Evolutionary conservation across 1,284 basidiomycete genomes (phyloP).

Genomic region (Malassezia pachydermatis): DNA sequence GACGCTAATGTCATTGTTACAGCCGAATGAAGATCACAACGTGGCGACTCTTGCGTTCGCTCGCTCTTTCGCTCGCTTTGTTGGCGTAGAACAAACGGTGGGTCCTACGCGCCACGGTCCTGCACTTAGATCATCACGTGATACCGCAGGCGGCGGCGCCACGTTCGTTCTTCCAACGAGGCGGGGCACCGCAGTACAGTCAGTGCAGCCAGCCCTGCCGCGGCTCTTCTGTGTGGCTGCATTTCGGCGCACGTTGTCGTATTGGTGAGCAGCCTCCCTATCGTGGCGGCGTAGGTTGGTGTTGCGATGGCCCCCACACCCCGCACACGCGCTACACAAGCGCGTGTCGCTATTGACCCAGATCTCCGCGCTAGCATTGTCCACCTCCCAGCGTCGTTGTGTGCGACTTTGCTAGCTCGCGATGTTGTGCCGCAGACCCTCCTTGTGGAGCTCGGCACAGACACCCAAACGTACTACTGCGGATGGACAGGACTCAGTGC

Average conservation of each 20-base stretch:
- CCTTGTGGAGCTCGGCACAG: conserved; percentile 34
- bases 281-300: too few relatives aligned
- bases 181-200: not conserved
- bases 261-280: too few relatives aligned
- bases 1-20: conserved; percentile 16
- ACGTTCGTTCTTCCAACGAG: too few relatives aligned
- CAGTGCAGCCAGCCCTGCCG: not conserved
- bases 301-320: not conserved
- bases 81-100: too few relatives aligned
- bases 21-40: not conserved
- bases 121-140: too few relatives aligned
- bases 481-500: conserved; percentile 44
- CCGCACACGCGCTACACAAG: conserved; percentile 9
- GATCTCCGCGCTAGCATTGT: conserved; percentile 39
- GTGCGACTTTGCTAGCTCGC: conserved; percentile 38
- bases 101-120: too few relatives aligned
- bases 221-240: too few relatives aligned
- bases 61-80: too few relatives aligned
- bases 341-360: conserved; percentile 29
- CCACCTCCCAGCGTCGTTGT: conserved; percentile 40
- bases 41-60: too few relatives aligned
- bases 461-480: conserved; percentile 27
- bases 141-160: too few relatives aligned
- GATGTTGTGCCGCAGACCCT: conserved; percentile 42
- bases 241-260: too few relatives aligned